Evolutionary conservation across 1,139 yeast genomes (phyloP).

Genomic region (Hansenula sp.): DNA sequence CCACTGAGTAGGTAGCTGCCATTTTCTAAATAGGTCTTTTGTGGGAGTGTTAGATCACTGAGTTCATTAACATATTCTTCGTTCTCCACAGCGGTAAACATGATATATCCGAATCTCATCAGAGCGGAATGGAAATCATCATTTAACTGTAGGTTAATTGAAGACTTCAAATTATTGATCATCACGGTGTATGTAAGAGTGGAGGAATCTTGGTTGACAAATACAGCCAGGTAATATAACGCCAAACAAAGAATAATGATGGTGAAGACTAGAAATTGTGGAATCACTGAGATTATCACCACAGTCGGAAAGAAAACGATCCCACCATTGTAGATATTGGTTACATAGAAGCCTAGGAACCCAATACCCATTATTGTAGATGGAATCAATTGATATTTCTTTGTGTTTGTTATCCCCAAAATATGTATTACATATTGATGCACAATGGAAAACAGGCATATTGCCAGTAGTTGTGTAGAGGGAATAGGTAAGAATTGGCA

Average conservation of each 20-base stretch:
- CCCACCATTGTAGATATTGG: conserved; percentile 34
- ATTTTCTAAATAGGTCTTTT: conserved; percentile 58
- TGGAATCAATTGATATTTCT: conserved; percentile 56
- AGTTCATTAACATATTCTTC: conserved; percentile 63
- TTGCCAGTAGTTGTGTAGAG: conserved; percentile 47
- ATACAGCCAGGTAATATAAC: conserved; percentile 54
- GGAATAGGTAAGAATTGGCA: conserved; percentile 51
- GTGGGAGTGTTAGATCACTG: conserved; percentile 43
- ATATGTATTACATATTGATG: conserved; percentile 58
- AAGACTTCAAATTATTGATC: conserved; percentile 35
- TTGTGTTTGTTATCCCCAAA: conserved; percentile 49
- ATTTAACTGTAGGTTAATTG: conserved; percentile 34
- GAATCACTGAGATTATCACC: conserved; percentile 52
- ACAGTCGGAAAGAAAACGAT: conserved; percentile 49
- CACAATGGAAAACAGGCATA: conserved; percentile 47
- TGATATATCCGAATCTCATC: conserved; percentile 56
- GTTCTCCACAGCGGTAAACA: conserved; percentile 63
- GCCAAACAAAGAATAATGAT: conserved; percentile 46
- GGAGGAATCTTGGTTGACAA: conserved; percentile 48
- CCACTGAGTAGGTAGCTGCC: conserved; percentile 24
- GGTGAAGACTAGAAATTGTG: conserved; percentile 52
- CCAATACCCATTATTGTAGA: conserved; percentile 52
- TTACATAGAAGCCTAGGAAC: conserved; percentile 44
- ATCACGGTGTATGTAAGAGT: conserved; percentile 48
- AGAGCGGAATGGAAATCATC: conserved; percentile 69